Base-by-base conservation (phyloP, 768 basidiomycete genomes). In the Russula virescens region DNA sequence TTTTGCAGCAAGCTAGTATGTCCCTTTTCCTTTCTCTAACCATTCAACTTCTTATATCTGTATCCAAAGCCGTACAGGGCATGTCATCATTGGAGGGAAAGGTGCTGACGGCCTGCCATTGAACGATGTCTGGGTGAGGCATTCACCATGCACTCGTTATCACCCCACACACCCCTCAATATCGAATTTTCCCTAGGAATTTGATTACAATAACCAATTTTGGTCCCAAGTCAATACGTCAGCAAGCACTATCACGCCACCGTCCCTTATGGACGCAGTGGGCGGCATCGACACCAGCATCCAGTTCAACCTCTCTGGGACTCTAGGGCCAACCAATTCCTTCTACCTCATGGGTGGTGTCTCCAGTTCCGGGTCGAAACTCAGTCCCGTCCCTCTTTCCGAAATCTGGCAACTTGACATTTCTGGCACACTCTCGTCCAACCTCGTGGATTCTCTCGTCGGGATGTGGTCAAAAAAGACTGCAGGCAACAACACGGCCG, bases 1-100 rank as follows among this genome's bases (percentile, higher is more conserved):
- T 75, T 82, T 81, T 65, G 90, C 89, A 49, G 88, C 89, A 13
- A 92, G 86, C 87, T 88, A 91, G 89, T 89, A 61, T 67, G 88
- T 81, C 25, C 40, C 50, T 61, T 35, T 55, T 68, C 48, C 56
- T 38, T 28, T 28, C n/a, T 8, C 45, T 34, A 14, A 49, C 50
- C 25, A 63, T 6, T 40, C 62, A 67, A 61, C 53, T 69, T 55
- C 64, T 52, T 63, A 64, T 55, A 64, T 56, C 58, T n/a, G 58
- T 43, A 55, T 62, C 65, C 42, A 14, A 65, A 91, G 89, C 71
- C 89, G 91, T 45, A 81, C 81, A 59, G 87, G 84, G 26, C 88
- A 91, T 70, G 75, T 92, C 35, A 75, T 93, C 18, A 80, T 88
- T 53, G 91, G 90, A 23, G 91, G 91, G 28, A 82, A 80, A 72